Conservation (phyloP, 225 moss, liverwort and hornwort genomes). For the Pleurozium schreberi region DNA sequence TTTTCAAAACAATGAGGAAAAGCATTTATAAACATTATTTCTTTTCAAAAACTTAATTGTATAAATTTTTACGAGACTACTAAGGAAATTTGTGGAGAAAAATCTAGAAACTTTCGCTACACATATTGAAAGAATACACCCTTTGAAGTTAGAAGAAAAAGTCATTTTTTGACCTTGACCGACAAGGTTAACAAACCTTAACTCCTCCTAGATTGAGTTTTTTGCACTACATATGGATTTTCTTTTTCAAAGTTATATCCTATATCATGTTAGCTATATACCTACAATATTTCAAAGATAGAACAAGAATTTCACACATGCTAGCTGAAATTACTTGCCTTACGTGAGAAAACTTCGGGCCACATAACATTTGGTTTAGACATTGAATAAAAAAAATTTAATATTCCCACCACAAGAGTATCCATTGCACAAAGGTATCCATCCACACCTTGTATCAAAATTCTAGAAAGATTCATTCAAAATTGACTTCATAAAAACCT, state of each 20-base stretch:
- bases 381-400: rapidly evolving
- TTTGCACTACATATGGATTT: too few relatives aligned
- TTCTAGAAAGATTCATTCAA: neutral
- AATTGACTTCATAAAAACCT: neutral
- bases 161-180: rapidly evolving
- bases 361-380: neutral
- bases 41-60: neutral
- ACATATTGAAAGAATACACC: neutral
- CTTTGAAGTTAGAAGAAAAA: neutral
- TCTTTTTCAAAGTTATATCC: rapidly evolving
- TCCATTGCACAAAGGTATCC: too few relatives aligned
- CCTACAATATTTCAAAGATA: neutral
- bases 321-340: rapidly evolving
- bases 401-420: neutral
- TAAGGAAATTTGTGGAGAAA: rapidly evolving
- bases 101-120: rapidly evolving
- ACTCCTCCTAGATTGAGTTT: neutral
- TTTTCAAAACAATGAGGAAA: neutral
- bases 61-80: neutral
- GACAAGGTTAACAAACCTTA: rapidly evolving
- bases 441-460: too few relatives aligned
- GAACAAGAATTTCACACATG: neutral
- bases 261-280: neutral
- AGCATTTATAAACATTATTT: rapidly evolving
- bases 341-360: rapidly evolving